Evolutionary conservation across 108 stramenopile species (phyloP), one percentile per base, ranked within the genome.

Genomic region (Epithemia pelagica): DNA sequence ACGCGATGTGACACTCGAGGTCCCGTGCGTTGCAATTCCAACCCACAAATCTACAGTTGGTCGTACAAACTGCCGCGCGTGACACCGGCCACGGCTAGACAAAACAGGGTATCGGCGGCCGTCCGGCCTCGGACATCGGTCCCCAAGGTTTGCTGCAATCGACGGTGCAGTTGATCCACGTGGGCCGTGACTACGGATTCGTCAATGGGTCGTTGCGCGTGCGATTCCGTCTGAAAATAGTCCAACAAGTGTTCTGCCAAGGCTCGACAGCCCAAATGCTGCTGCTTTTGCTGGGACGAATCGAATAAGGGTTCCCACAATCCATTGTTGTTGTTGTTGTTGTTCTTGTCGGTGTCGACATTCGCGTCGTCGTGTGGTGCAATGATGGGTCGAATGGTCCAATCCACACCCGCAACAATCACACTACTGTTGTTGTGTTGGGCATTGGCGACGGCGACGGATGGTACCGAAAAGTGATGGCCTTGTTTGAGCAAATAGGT

Each of bases 41-140:
- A 65, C 1, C 37, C 59, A 19, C 78, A 60, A 32, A 86, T 59
- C 29, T 66, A 46, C 15, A 91, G 76, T 26, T 57, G 32, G 28
- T 81, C 70, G 62, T 76, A 85, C 15, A 87, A 21, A 1, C 2
- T 54, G 1, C 28, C 2, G 33, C 74, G 54, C 18, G 30, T 61
- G 8, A 61, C 76, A n/a, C 90, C 90, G 20, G 90, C 76, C 27
- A 92, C 67, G 20, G 86, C 84, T 65, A 92, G 84, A 74, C 78
- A 82, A 69, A 92, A 78, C 10, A 81, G 82, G 2, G 90, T 87
- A 78, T 92, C 90, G 30, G 87, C 90, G 19, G 87, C 81, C 58
- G 80, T 87, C 25, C 90, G 62, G 0, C 90, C 90, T 28, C 82
- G 72, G 1, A 88, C 30, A 33, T 88, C 87, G 1, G 68, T 70